Evolutionary conservation across 202 grass and related monocot genomes (phyloP).

Genomic region (Musa balbisiana): DNA sequence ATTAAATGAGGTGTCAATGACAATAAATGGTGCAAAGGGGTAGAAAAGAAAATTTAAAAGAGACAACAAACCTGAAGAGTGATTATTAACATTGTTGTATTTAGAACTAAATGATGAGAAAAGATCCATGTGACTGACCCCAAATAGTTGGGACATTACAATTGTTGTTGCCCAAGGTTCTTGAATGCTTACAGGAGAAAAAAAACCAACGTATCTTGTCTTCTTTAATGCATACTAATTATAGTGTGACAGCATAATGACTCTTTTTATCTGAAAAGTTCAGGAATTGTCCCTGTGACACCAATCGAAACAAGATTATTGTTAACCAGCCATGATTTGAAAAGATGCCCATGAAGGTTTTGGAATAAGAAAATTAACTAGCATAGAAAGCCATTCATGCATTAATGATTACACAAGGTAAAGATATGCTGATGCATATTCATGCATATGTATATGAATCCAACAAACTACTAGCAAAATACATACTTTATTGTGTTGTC

Average conservation of each 20-base stretch:
- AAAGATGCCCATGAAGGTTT: background rate
- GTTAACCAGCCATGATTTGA: background rate
- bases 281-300: too few species aligned
- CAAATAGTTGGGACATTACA: background rate
- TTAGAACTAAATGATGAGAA: background rate
- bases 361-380: background rate
- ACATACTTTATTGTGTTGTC: conserved; percentile 90
- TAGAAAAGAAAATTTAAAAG: too few species aligned
- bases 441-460: background rate
- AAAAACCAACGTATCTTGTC: background rate
- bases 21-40: too few species aligned
- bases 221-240: background rate
- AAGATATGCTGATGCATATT: background rate
- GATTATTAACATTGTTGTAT: too few species aligned
- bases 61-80: too few species aligned
- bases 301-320: background rate
- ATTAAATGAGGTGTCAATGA: too few species aligned
- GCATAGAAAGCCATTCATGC: background rate
- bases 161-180: background rate
- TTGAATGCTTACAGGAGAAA: background rate
- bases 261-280: too few species aligned
- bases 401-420: background rate
- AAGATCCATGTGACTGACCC: background rate
- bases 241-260: background rate
- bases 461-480: background rate